These are phyloP conservation scores for Acidiella bohemica DNA, from an alignment of 495 filamentous ascomycete genomes.

Conservation along the genomic window DNA sequence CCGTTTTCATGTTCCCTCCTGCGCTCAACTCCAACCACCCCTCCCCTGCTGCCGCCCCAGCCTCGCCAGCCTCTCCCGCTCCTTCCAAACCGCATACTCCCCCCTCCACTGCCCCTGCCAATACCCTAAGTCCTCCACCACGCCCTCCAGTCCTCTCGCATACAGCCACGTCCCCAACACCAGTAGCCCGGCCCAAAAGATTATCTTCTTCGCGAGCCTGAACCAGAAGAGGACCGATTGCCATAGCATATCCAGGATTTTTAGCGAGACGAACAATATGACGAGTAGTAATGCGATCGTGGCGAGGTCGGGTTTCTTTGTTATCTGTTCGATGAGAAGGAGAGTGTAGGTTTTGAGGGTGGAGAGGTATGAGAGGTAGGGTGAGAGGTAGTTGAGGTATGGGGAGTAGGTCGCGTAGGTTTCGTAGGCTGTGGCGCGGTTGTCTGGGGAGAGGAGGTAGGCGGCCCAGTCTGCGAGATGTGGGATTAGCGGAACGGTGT, in stretches of 20 bases:
- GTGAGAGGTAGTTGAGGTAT: conserved; percentile 13
- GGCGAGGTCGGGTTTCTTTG: conserved; percentile 44
- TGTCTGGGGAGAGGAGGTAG: conserved; percentile 9
- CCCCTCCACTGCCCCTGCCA: conserved; percentile 40
- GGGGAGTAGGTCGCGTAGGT: too few relatives aligned
- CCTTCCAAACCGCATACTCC: conserved; percentile 32
- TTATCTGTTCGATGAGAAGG: conserved; percentile 36
- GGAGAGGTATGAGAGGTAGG: conserved; percentile 7
- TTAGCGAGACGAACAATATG: conserved; percentile 46
- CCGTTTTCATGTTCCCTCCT: neutral
- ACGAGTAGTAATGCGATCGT: conserved; percentile 44
- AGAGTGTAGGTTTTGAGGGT: conserved; percentile 27
- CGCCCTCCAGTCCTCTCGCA: conserved; percentile 48
- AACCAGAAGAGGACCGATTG: conserved; percentile 63
- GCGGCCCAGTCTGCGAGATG: conserved; percentile 18
- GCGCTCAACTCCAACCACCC: conserved; percentile 3
- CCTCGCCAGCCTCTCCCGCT: conserved; percentile 12
- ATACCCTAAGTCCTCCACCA: conserved; percentile 41
- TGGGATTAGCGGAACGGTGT: neutral
- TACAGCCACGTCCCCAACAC: conserved; percentile 43
- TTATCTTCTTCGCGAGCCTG: conserved; percentile 40
- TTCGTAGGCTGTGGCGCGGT: too few relatives aligned
- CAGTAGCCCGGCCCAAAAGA: conserved; percentile 45
- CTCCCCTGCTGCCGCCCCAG: conserved; percentile 8
- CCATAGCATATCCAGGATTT: conserved; percentile 52